A percentile compares a stretch with the other conserved stretches of the same genome.
phyloP scores from a whole-genome alignment of 2,329 filamentous ascomycete species.

The Paracoccidioides brasiliensis region DNA sequence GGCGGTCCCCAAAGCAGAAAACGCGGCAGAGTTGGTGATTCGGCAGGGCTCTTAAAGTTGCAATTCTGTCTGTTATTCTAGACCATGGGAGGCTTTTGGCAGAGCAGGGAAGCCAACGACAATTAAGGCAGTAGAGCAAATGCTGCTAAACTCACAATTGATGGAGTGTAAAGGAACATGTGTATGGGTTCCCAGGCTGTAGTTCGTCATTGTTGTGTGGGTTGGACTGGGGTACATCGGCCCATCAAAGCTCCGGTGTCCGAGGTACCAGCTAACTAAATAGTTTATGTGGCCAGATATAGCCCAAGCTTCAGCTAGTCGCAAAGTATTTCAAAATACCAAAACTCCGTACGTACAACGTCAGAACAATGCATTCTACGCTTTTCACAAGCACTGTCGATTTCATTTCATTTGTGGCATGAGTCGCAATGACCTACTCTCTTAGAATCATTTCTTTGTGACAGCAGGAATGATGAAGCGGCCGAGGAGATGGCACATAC shows the following conservation, averaged over 20 bases:
- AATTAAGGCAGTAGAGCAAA: too few relatives aligned
- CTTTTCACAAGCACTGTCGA: background rate
- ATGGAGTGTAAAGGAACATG: too few relatives aligned
- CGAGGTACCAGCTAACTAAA: background rate
- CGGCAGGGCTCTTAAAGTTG: background rate
- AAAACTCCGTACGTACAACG: background rate
- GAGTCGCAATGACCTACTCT: constrained; percentile 3
- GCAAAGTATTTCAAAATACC: too few relatives aligned
- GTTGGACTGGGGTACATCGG: background rate
- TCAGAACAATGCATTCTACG: background rate
- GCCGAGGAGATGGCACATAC: constrained; percentile 10
- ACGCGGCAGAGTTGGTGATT: background rate
- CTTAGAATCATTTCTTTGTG: background rate
- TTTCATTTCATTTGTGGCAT: background rate
- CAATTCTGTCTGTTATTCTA: too few relatives aligned
- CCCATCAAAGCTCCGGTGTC: background rate
- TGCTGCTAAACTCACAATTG: too few relatives aligned
- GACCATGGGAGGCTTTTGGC: too few relatives aligned
- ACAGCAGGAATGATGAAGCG: constrained; percentile 9
- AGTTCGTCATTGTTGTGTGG: too few relatives aligned
- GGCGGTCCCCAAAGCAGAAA: background rate
- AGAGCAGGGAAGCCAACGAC: too few relatives aligned
- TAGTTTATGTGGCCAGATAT: constrained; percentile 1
- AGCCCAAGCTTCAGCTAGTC: background rate
- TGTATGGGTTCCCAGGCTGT: too few relatives aligned